Percentiles rank a stretch among this genome's conserved stretches.
These are phyloP conservation scores for Caloboletus inedulis DNA, from an alignment of 1,284 basidiomycete genomes.

Conservation along the genomic window DNA sequence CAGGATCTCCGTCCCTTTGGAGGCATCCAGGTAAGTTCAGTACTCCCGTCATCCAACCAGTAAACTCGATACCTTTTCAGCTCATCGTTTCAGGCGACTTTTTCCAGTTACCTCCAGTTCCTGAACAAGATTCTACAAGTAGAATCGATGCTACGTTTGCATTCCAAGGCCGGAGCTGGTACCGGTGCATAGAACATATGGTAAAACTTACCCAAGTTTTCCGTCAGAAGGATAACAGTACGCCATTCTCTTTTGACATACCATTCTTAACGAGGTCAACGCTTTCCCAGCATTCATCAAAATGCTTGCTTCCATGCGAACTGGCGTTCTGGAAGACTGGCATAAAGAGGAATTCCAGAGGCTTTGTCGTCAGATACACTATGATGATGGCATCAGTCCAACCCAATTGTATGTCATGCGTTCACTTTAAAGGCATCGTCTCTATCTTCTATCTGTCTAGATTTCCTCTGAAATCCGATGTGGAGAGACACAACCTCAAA, in stretches of 20 bases:
- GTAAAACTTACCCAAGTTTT: constrained; percentile 42
- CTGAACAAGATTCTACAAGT: constrained; percentile 37
- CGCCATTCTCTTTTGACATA: constrained; percentile 7
- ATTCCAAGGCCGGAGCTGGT: constrained; percentile 70
- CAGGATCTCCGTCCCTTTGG: constrained; percentile 57
- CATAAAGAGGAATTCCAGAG: constrained; percentile 40
- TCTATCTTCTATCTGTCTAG: constrained; percentile 10
- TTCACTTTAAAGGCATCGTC: background rate
- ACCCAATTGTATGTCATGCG: constrained; percentile 51
- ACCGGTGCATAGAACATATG: constrained; percentile 38
- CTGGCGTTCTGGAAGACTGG: constrained; percentile 43
- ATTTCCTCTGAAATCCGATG: constrained; percentile 27
- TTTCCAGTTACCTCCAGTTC: constrained; percentile 77
- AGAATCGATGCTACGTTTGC: constrained; percentile 46
- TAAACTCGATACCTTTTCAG: constrained; percentile 33
- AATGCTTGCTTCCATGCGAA: constrained; percentile 74
- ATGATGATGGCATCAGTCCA: constrained; percentile 55
- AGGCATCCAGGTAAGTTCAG: constrained; percentile 59
- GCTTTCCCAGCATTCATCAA: constrained; percentile 53
- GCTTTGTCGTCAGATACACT: constrained; percentile 44
- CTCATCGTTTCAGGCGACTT: constrained; percentile 79
- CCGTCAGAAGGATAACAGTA: constrained; percentile 46
- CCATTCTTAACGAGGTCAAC: background rate
- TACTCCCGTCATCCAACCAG: background rate
- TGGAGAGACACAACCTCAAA: constrained; percentile 24